Percentiles rank a stretch among this genome's conserved stretches.
These are phyloP conservation scores for Chloris gayana DNA, from an alignment of 176 grass and related monocot species.

Conservation along the genomic window DNA sequence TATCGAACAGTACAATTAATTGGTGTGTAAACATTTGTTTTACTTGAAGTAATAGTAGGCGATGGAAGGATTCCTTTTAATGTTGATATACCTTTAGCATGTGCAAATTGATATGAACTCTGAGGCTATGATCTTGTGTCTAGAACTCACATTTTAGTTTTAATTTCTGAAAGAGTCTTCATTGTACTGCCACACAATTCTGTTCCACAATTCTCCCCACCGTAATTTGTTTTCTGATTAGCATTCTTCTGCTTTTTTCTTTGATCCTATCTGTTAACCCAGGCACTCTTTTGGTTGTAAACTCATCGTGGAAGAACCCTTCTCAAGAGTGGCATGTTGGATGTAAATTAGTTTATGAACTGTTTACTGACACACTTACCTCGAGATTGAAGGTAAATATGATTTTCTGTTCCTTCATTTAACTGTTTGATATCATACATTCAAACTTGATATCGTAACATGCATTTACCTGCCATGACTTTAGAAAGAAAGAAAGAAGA, in stretches of 20 bases:
- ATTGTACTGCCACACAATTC: neutral
- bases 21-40: neutral
- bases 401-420: slow-evolving; percentile 29
- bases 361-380: slow-evolving; percentile 83
- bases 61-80: neutral
- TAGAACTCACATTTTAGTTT: neutral
- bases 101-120: neutral
- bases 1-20: slow-evolving; percentile 20
- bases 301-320: slow-evolving; percentile 94
- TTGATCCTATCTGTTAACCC: slow-evolving; percentile 42
- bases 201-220: neutral
- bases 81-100: slow-evolving; percentile 21
- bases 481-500: slow-evolving; percentile 94
- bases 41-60: neutral
- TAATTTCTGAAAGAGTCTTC: neutral
- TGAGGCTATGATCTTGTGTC: neutral
- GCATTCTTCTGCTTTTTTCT: slow-evolving; percentile 10
- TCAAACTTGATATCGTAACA: slow-evolving; percentile 29
- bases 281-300: slow-evolving; percentile 67
- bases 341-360: slow-evolving; percentile 92
- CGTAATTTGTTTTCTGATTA: slow-evolving; percentile 15
- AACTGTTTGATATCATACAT: slow-evolving; percentile 24
- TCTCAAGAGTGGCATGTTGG: slow-evolving; percentile 98
- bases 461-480: slow-evolving; percentile 32
- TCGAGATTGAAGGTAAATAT: slow-evolving; percentile 81